Evolutionary conservation across 768 basidiomycete species (phyloP), one percentile per base, ranked within the genome.

Genomic region (Tubosaeta brunneosetosa): DNA sequence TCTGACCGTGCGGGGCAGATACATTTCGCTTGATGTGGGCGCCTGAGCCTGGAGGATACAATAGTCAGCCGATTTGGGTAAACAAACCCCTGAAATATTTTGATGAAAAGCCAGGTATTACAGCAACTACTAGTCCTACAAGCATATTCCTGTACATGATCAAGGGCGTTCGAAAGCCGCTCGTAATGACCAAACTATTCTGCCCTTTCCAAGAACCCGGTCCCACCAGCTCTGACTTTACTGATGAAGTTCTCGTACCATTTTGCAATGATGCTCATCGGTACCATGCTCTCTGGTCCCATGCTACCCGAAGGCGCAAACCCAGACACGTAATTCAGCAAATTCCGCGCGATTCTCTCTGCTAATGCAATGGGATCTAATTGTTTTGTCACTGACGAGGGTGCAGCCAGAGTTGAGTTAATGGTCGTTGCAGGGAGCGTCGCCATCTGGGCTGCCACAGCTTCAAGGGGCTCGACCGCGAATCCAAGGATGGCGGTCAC

Each of bases 401-500:
- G 53, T 38, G 13, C 64, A 10, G 11, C 47, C 61, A 62, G 33
- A 61, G 46, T 37, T 63, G 57, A 9, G 66, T 69, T 67, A 38
- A 59, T 63, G 51, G 63, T 46, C 11, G 56, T 34, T 34, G 54
- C 31, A 2, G 79, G 78, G 17, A 83, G 71, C 6, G 67, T 56
- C 14, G 76, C 73, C 31, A 88, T 67, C 58, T 93, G 84, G 1
- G 74, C 64, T 37, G 79, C 73, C 49, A 94, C 84, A 22, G 77
- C 68, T 0, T 74, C 58, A 8, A 93, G 72, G 7, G 90, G 88
- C 68, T 93, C 91, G 66, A 93, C 79, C 12, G 90, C 77, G 51
- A 94, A 73, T 1, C 92, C 92, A 7, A 94, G 80, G 51, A 87
- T 77, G 25, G 88, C 88, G 0, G 82, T 85, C 27, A 86, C 81